These are phyloP conservation scores for Lasiosphaeria hispida DNA, from an alignment of 495 filamentous ascomycete genomes.

Conservation along the genomic window DNA sequence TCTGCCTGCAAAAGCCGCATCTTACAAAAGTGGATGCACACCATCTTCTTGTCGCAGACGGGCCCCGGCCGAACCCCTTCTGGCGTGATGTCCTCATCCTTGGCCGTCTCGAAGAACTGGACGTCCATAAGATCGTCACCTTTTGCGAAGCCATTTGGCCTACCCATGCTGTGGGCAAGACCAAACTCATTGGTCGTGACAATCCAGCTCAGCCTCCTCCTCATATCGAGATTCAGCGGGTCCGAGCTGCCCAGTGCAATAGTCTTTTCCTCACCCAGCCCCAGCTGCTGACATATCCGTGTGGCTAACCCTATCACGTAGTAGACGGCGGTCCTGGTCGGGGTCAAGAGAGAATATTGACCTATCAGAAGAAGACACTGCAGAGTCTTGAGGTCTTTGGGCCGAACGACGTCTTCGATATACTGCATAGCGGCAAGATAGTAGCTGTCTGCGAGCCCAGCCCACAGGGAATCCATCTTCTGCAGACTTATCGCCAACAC, in stretches of 20 bases:
- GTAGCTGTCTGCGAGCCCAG: conserved; percentile 84
- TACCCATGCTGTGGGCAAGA: conserved; percentile 78
- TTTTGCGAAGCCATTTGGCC: conserved; percentile 78
- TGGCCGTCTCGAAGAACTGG: conserved; percentile 70
- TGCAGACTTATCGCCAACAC: conserved; percentile 91
- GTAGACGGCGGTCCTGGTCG: conserved; percentile 83
- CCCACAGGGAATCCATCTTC: conserved; percentile 73
- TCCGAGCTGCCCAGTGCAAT: conserved; percentile 60
- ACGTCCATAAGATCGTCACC: conserved; percentile 77
- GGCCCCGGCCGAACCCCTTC: conserved; percentile 69
- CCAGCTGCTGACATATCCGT: conserved; percentile 81
- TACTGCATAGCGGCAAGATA: conserved; percentile 82
- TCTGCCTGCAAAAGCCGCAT: conserved; percentile 89
- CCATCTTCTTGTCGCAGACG: conserved; percentile 71
- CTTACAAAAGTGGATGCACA: conserved; percentile 87
- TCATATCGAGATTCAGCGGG: conserved; percentile 78
- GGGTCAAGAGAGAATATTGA: conserved; percentile 88
- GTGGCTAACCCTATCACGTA: conserved; percentile 86
- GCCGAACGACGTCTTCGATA: conserved; percentile 71
- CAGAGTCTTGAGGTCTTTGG: conserved; percentile 82
- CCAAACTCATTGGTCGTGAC: conserved; percentile 83
- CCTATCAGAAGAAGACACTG: conserved; percentile 86
- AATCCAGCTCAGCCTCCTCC: conserved; percentile 82
- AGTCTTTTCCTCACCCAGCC: conserved; percentile 80
- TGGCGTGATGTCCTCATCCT: conserved; percentile 77